Base-by-base conservation (phyloP, 306 rosid species). In the Vigna radiata region DNA sequence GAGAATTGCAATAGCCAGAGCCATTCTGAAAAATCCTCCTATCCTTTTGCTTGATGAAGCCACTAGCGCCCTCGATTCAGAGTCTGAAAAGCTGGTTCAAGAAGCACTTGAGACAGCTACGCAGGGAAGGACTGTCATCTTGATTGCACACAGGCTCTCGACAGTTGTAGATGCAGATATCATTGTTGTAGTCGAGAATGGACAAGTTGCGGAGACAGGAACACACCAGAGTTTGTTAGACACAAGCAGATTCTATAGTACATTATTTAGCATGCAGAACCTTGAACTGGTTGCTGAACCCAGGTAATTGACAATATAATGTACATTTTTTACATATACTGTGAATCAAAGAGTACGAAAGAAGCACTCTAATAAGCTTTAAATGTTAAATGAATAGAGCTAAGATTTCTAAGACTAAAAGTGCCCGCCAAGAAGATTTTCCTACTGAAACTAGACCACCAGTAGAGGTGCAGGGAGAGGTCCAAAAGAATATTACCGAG, bases 21-120 rank as follows among this genome's bases (percentile, higher is more conserved):
- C 98, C 79, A 76, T 93, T 75, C 91, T 93, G 3, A 93, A 91
- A 81, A 87, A 87, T 67, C 97, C 98, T 52, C 91, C 90, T 5
- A 88, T 93, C 60, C 96, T 93, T 67, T 64, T 91, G 78, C 92
- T 93, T 52, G 98, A 93, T 23, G 98, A 93, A 84, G 98, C 97
- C 78, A 89, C 97, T 50, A 93, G 98, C 84, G 96, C 98, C 33
- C 93, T 93, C 17, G 98, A 93, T 84, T 81, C 94, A 8, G 93
- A 91, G 68, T 93, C 98, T 7, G 97, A 93, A 72, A 90, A 84
- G 76, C 68, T 88, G 72, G 97, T 93, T 72, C 98, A 93, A 80
- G 96, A 86, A 9, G 96, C 98, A 62, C 96, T 93, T 79, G 93
- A 93, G 61, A 88, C 74, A 75, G 96, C 97, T 27, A 85, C 88